Percentiles rank a stretch among this genome's conserved stretches.
Evolutionary conservation across 768 basidiomycete genomes (phyloP).

Genomic region (Lactarius tabidus): DNA sequence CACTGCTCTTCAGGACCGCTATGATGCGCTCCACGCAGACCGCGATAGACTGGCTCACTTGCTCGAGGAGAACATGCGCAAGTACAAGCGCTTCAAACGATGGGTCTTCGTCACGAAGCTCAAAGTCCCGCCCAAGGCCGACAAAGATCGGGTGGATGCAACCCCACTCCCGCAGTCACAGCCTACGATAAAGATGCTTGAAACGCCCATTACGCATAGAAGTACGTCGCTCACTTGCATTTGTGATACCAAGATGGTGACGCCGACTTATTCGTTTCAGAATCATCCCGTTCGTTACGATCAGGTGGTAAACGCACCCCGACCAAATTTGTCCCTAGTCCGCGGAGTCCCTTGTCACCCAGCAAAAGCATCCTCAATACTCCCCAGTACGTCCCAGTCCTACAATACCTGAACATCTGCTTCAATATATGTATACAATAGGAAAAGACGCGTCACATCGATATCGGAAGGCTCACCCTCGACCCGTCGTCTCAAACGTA

Average conservation of each 20-base stretch:
- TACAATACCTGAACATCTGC: neutral
- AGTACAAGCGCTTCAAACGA: slow-evolving; percentile 20
- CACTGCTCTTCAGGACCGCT: slow-evolving; percentile 10
- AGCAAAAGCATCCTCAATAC: slow-evolving; percentile 13
- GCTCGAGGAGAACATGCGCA: slow-evolving; percentile 4
- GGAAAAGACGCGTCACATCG: slow-evolving; percentile 3
- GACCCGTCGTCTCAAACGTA: neutral
- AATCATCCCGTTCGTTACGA: neutral
- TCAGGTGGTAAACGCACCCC: neutral
- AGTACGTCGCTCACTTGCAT: neutral
- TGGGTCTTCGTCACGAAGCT: slow-evolving; percentile 4
- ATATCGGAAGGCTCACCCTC: slow-evolving; percentile 1
- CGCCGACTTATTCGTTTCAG: neutral
- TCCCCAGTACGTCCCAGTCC: neutral
- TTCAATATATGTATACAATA: too few relatives aligned
- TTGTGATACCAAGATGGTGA: neutral
- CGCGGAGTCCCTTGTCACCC: neutral
- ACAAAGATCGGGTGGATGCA: neutral
- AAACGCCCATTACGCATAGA: slow-evolving; percentile 11
- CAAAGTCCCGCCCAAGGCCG: neutral
- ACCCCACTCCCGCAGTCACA: slow-evolving; percentile 1
- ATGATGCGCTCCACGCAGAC: slow-evolving; percentile 15
- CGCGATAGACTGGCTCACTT: slow-evolving; percentile 3
- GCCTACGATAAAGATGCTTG: slow-evolving; percentile 9
- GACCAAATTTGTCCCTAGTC: neutral